Conservation (phyloP, 176 grass and related monocot species). For the Stipa capillata region DNA sequence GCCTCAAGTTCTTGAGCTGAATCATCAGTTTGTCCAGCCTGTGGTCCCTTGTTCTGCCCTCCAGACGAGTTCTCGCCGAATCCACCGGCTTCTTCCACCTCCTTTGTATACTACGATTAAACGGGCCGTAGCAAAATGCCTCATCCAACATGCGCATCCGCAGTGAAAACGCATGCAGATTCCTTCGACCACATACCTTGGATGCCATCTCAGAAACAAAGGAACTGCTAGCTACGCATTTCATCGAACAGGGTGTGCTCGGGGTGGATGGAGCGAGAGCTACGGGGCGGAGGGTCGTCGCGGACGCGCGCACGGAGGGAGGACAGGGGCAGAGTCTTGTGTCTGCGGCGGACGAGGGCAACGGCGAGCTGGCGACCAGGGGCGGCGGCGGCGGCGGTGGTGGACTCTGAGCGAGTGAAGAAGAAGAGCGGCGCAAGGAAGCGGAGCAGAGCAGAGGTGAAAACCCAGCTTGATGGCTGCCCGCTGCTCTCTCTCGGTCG, state of each 20-base stretch:
- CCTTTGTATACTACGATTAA: constrained; percentile 12
- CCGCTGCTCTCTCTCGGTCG: too few species aligned
- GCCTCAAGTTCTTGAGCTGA: constrained; percentile 46
- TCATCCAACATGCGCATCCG: not conserved
- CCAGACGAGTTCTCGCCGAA: constrained; percentile 45
- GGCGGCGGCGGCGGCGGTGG: not conserved
- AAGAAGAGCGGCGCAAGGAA: too few species aligned
- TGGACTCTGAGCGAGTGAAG: not conserved
- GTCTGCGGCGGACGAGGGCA: not conserved
- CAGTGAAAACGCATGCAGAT: not conserved
- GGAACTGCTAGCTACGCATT: not conserved
- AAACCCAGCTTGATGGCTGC: not conserved
- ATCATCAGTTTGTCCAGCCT: constrained; percentile 54
- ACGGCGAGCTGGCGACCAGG: not conserved
- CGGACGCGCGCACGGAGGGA: not conserved
- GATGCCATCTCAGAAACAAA: not conserved
- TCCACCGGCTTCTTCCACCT: constrained; percentile 63
- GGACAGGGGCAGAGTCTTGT: not conserved
- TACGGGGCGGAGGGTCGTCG: not conserved
- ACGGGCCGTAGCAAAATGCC: constrained; percentile 4
- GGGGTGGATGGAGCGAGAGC: not conserved
- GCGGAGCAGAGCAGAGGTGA: not conserved
- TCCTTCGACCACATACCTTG: not conserved
- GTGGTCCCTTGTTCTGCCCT: constrained; percentile 54
- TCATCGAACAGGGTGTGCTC: not conserved